Conservation (phyloP, 2,329 filamentous ascomycete genomes). For the Colletotrichum phormii region DNA sequence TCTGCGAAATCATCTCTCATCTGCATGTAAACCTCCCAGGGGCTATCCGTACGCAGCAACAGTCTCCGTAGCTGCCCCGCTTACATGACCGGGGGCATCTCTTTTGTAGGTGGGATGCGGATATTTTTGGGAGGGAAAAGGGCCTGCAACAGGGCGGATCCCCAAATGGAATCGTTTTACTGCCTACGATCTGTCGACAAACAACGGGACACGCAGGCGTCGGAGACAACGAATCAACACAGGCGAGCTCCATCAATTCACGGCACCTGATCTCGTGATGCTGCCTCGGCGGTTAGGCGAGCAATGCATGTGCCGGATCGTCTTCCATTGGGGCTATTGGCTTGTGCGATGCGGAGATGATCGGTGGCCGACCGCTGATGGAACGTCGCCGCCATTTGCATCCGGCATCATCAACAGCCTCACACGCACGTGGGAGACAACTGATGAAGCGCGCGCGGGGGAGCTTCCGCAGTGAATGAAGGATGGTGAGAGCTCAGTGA, state of each 20-base stretch:
- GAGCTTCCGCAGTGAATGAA: neutral
- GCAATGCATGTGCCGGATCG: conserved; percentile 1
- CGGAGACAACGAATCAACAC: conserved; percentile 6
- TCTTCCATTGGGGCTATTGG: neutral
- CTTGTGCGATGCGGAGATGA: neutral
- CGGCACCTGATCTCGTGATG: conserved; percentile 26
- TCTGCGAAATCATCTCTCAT: conserved; percentile 1
- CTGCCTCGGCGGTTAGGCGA: conserved; percentile 28
- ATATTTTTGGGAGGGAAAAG: conserved; percentile 5
- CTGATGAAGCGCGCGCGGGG: neutral
- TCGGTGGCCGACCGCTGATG: neutral
- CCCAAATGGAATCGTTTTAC: neutral
- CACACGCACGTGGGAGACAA: neutral
- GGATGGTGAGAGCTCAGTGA: neutral
- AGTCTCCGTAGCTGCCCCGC: neutral
- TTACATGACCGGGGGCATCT: conserved; percentile 4
- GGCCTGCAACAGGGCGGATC: conserved; percentile 2
- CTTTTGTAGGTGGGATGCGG: neutral
- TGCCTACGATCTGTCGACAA: conserved; percentile 9
- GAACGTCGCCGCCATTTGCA: neutral
- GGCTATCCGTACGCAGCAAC: neutral
- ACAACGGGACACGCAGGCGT: neutral
- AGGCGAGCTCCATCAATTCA: conserved; percentile 5
- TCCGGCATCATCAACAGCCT: neutral
- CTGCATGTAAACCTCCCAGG: conserved; percentile 7